Evolutionary conservation across 768 basidiomycete genomes (phyloP).

Genomic region (Termitomyces sp.): DNA sequence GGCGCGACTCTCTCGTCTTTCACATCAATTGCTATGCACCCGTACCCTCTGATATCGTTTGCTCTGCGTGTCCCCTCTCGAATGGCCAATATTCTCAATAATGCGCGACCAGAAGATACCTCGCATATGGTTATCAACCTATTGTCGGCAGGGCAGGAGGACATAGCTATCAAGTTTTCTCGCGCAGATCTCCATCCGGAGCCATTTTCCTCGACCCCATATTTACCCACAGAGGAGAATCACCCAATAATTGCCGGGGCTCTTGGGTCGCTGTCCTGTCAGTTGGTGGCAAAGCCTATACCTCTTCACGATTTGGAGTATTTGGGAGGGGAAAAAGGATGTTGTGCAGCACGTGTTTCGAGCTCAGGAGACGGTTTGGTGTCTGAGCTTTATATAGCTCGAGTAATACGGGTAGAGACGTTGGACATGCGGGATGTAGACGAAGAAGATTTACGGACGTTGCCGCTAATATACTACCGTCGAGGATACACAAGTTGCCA

Average conservation of each 20-base stretch:
- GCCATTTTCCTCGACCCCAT: constrained; percentile 18
- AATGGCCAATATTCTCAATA: constrained; percentile 61
- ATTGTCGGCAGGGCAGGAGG: constrained; percentile 61
- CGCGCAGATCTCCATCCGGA: not conserved
- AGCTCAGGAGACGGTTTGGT: constrained; percentile 15
- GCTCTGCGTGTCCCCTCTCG: constrained; percentile 86
- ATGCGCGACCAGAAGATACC: constrained; percentile 14
- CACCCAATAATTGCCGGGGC: constrained; percentile 53
- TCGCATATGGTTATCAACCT: constrained; percentile 76
- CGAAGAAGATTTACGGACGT: constrained; percentile 23
- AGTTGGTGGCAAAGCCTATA: constrained; percentile 53
- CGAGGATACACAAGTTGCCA: constrained; percentile 50
- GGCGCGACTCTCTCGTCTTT: constrained; percentile 95
- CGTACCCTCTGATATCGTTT: constrained; percentile 83
- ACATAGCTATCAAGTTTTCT: constrained; percentile 38
- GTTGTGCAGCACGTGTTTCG: constrained; percentile 7
- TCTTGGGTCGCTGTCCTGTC: constrained; percentile 71
- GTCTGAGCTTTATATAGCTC: constrained; percentile 78
- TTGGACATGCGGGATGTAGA: constrained; percentile 17
- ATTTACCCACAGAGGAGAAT: constrained; percentile 42
- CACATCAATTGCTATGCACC: constrained; percentile 86
- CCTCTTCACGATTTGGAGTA: constrained; percentile 51
- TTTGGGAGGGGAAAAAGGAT: constrained; percentile 19
- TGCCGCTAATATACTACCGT: constrained; percentile 62
- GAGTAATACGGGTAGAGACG: constrained; percentile 58